Percentiles rank a stretch among this genome's conserved stretches.
phyloP scores from a whole-genome alignment of 306 rosid genomes.

The Pyrus communis region DNA sequence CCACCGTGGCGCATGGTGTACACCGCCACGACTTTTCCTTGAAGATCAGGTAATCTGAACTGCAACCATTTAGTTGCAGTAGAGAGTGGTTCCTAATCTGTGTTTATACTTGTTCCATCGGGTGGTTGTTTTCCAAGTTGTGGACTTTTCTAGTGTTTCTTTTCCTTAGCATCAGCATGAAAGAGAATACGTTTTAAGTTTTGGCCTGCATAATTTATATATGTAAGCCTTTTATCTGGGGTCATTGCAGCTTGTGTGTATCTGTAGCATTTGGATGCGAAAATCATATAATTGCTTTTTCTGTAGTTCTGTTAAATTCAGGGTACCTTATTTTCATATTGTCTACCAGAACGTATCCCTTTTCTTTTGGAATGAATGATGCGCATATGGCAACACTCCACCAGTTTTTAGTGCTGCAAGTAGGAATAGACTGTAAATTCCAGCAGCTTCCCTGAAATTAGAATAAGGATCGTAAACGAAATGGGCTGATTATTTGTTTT shows the following conservation, averaged over 20 bases:
- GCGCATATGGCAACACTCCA: not conserved
- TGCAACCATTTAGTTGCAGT: not conserved
- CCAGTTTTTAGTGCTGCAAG: not conserved
- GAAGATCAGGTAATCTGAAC: constrained; percentile 76
- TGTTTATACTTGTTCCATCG: not conserved
- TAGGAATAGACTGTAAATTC: not conserved
- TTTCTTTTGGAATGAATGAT: not conserved
- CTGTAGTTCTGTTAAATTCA: too few species aligned
- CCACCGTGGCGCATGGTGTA: constrained; percentile 95
- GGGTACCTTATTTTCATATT: too few species aligned
- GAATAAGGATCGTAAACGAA: not conserved
- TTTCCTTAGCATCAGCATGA: not conserved
- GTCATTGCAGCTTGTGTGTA: too few species aligned
- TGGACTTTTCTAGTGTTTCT: not conserved
- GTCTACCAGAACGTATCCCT: too few species aligned
- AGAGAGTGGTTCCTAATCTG: not conserved
- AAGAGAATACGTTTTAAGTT: not conserved
- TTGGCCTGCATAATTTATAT: not conserved
- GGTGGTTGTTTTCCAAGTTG: not conserved
- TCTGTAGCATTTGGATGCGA: too few species aligned
- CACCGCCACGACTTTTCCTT: constrained; percentile 86
- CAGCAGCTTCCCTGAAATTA: not conserved
- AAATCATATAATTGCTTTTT: too few species aligned
- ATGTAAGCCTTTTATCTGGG: too few species aligned
- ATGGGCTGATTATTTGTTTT: constrained; percentile 6